Base-by-base conservation (phyloP, 805 yeast genomes). In the Lipomyces mesembrius region DNA sequence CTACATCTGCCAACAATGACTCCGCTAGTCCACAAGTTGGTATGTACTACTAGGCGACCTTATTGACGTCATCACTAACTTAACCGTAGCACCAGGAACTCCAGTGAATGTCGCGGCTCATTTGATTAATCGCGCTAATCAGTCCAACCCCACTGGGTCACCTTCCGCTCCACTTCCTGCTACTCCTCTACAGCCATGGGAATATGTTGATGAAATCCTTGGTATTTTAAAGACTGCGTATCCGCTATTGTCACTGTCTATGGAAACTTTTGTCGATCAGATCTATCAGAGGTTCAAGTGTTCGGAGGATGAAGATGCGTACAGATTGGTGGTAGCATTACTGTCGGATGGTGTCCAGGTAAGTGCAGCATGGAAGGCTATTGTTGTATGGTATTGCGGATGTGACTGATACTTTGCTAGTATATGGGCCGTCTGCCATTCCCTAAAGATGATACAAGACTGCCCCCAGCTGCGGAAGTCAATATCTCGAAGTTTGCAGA, bases 181-280 rank as follows among this genome's bases (percentile, higher is more conserved):
- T 35, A 62, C 61, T 46, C 69, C 58, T 20, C 58, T 59, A 62
- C 94, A 91, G 77, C 96, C 98, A 11, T 92, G 97, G 96, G 97
- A 92, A 73, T 88, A 94, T 74, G 93, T 93, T 55, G 89, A 87
- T 63, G 98, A 94, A 74, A 89, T 95, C 64, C 92, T 92, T 90
- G 95, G 96, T 27, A 93, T 95, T 63, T 81, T 96, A 76, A 95
- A 95, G 77, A 96, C 99, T 0, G 97, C 98, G 0, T 95, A 93
- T 77, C 99, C 99, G 1, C 80, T 95, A 62, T 80, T 95, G 69
- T 97, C 99, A 0, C 83, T 95, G 57, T 92, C 98, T 0, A 83
- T 96, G 70, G 99, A 95, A 78, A 92, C 98, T 0, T 80, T 96
- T 63, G 98, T 95, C 35, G 98, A 96, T 74, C 99, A 96, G 80